Conservation (phyloP, 1,284 basidiomycete genomes). For the Ganoderma sinense region DNA sequence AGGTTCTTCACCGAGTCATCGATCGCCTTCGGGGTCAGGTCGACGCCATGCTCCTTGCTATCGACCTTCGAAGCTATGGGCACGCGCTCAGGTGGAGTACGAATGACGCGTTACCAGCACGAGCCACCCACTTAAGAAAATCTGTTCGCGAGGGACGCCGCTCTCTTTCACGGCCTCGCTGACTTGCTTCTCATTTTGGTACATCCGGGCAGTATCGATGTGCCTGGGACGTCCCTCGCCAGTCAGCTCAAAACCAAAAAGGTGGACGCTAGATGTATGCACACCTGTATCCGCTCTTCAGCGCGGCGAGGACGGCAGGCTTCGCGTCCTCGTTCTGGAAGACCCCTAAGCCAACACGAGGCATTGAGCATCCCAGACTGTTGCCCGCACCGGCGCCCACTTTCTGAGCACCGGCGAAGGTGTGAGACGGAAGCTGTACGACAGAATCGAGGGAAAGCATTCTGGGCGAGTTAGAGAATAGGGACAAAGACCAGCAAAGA, state of each 20-base stretch:
- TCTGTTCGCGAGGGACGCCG: conserved; percentile 56
- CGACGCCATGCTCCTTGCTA: conserved; percentile 36
- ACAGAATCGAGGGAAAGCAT: not conserved
- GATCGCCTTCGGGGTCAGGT: conserved; percentile 31
- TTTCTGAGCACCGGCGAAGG: not conserved
- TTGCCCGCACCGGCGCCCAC: too few species aligned
- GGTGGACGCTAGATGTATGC: conserved; percentile 14
- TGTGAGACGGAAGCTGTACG: not conserved
- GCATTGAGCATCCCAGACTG: not conserved
- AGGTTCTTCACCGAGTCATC: conserved; percentile 34
- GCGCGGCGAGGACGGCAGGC: conserved; percentile 69
- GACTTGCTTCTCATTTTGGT: conserved; percentile 76
- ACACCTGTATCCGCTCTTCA: conserved; percentile 80
- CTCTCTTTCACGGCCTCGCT: conserved; percentile 64
- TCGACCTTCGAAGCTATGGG: conserved; percentile 33
- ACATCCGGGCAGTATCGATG: conserved; percentile 77
- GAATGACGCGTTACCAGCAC: not conserved
- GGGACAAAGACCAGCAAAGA: not conserved
- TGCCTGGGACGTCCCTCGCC: conserved; percentile 57
- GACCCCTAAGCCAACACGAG: conserved; percentile 77
- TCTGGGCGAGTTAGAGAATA: not conserved
- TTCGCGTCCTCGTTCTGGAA: conserved; percentile 73
- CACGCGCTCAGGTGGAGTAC: conserved; percentile 12
- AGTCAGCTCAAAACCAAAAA: conserved; percentile 1
- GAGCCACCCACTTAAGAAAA: conserved; percentile 73